Base-by-base conservation (phyloP, 1,284 basidiomycete species). In the Sparassis latifolia region DNA sequence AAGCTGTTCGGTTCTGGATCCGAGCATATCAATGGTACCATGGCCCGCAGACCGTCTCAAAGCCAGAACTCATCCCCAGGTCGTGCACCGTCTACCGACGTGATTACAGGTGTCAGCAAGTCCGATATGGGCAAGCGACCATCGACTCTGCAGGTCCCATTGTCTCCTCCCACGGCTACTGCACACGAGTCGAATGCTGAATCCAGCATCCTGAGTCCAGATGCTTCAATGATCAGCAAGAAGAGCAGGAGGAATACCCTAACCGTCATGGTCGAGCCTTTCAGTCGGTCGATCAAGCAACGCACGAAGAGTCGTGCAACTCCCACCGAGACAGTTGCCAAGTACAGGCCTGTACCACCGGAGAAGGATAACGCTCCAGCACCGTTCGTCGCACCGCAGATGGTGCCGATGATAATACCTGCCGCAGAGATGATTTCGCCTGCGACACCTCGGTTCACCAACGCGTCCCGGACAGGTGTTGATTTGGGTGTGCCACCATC, bases 221-320 rank as follows among this genome's bases (percentile, higher is more conserved):
- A 62, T 40, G 61, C 60, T 52, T 54, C 62, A 3, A 55, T 62
- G 10, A 70, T 66, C 47, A 56, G 68, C 76, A 83, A 84, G 73
- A 74, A 59, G 27, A 52, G 54, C 20, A 75, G 85, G 61, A 71
- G 88, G 55, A 91, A 89, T 66, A 92, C 90, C 1, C 72, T 92
- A 50, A 90, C 86, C 0, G 79, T 91, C 44, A 88, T 92, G 78
- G 86, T 89, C 3, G 87, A 89, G 58, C 86, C 87, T 4, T 71
- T 90, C 58, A 78, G 74, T 53, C 75, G 79, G 47, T 75, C 72
- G 3, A 79, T 84, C 55, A 78, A 80, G 64, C 72, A 71, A 30
- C 73, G 77, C 46, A 52, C 62, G 42, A 74, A 73, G 62, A 66
- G 65, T n/a, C 70, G 70, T 58, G 54, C 52, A 54, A 47, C 52